A percentile compares a stretch with the other conserved stretches of the same genome.
phyloP scores from a whole-genome alignment of 805 yeast genomes.

The Saturnispora mendoncae region DNA sequence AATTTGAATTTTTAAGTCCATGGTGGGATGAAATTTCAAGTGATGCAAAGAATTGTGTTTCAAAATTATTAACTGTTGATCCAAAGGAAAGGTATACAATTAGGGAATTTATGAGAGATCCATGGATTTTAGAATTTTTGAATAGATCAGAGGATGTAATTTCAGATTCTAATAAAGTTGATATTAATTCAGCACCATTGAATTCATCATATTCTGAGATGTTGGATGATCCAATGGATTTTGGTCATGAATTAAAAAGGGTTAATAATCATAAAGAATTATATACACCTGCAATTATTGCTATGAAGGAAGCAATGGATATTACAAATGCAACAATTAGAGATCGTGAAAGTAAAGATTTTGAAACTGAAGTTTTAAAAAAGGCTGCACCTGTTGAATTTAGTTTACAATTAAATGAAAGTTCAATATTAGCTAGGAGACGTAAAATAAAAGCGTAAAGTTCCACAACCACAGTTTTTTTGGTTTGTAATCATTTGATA shows the following conservation, averaged over 20 bases:
- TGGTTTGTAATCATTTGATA: no score
- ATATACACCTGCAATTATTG: constrained; percentile 51
- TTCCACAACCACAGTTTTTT: no score
- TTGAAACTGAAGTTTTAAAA: not conserved
- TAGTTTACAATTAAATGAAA: constrained; percentile 43
- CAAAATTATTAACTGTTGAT: constrained; percentile 60
- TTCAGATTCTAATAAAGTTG: constrained; percentile 4
- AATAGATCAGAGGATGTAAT: constrained; percentile 20
- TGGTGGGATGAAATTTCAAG: constrained; percentile 83
- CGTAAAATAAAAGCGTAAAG: constrained; percentile 7
- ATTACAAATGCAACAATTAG: constrained; percentile 54
- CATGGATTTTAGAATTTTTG: constrained; percentile 50
- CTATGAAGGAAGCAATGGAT: constrained; percentile 52
- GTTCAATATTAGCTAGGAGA: constrained; percentile 43
- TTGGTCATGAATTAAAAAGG: constrained; percentile 6
- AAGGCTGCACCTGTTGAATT: constrained; percentile 21
- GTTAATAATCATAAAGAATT: constrained; percentile 21
- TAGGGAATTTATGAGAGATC: constrained; percentile 63
- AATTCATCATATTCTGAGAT: not conserved
- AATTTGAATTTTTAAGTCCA: constrained; percentile 65
- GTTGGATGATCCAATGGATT: constrained; percentile 4
- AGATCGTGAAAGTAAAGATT: constrained; percentile 39
- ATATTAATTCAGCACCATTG: not conserved
- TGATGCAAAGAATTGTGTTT: constrained; percentile 63
- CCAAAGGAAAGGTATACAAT: constrained; percentile 61